Conservation (phyloP, 352 stramenopile genomes). For the Plasmopara viticola region DNA sequence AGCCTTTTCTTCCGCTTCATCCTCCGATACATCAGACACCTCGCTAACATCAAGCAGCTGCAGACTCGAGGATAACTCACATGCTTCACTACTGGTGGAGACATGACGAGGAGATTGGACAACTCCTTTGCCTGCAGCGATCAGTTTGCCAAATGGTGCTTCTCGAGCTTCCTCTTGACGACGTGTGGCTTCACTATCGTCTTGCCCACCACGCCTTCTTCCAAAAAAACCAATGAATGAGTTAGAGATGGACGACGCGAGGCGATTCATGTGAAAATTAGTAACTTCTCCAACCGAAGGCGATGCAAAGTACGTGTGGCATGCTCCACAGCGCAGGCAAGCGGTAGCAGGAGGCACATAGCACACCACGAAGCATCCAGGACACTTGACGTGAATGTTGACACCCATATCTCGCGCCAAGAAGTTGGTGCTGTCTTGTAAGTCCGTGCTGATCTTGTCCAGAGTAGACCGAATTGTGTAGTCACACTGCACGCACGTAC, state of each 20-base stretch:
- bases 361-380: conserved; percentile 66
- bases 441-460: conserved; percentile 63
- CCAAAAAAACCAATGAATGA: conserved; percentile 72
- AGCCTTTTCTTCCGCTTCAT: conserved; percentile 25
- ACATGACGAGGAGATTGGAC: conserved; percentile 24
- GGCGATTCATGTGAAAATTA: conserved; percentile 76
- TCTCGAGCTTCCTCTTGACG: conserved; percentile 33
- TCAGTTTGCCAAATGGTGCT: conserved; percentile 46
- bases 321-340: conserved; percentile 70
- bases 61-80: conserved; percentile 24
- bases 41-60: conserved; percentile 21
- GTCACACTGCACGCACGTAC: conserved; percentile 67
- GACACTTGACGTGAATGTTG: conserved; percentile 82
- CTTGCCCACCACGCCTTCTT: conserved; percentile 20
- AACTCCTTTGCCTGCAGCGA: conserved; percentile 53
- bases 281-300: conserved; percentile 71
- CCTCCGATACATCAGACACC: conserved; percentile 10
- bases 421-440: conserved; percentile 77
- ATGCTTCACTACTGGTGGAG: conserved; percentile 28
- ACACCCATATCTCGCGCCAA: conserved; percentile 74
- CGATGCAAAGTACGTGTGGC: conserved; percentile 80
- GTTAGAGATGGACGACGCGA: conserved; percentile 71
- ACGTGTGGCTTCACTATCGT: conserved; percentile 20
- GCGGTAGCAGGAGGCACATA: conserved; percentile 67
- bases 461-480: conserved; percentile 68